Base-by-base conservation (phyloP, 352 stramenopile species). In the Globisporangium lucens region DNA sequence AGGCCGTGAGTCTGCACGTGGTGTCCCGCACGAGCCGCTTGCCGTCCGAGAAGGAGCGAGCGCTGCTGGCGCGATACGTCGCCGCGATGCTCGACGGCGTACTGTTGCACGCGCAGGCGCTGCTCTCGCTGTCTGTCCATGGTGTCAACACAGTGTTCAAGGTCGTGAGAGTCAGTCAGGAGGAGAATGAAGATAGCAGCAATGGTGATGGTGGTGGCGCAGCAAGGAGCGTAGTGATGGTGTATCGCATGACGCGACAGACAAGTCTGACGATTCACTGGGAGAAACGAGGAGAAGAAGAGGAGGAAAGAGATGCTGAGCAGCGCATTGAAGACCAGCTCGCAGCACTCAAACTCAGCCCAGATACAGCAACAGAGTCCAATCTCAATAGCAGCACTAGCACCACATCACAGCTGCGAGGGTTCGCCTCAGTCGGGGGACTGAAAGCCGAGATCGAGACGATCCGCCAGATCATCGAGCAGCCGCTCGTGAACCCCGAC, bases 381-480 rank as follows among this genome's bases (percentile, higher is more conserved):
- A n/a, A 51, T 6, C 59, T 1, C 3, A 47, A 29, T 1, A 59
- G 35, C 20, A 15, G 17, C 29, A 9, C 66, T 10, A 69, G 20
- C 6, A 15, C 59, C 29, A 27, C 55, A 43, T 12, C 55, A 43
- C 55, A 38, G 61, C 46, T 71, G 12, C 87, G 74, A 89, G 82
- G 79, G 0, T 98, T 90, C 38, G 66, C 78, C 2, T 65, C 71
- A 0, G 87, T 93, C 35, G 97, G 97, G 55, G 97, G 97, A 12
- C 87, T 98, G 15, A 85, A 87, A n/a, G 89, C 91, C 43, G 94
- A 99, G 75, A 86, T 99, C 61, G 92, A 87, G 15, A 88, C 90
- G 13, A 96, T 99, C 65, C 81, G 96, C 13, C 94, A 99, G 79
- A 84, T 99, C 62, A 91, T 99, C 22, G 97, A 99, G 74, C 90